Base-by-base conservation (phyloP, 495 filamentous ascomycete genomes). In the Aspergillus asperescens region DNA sequence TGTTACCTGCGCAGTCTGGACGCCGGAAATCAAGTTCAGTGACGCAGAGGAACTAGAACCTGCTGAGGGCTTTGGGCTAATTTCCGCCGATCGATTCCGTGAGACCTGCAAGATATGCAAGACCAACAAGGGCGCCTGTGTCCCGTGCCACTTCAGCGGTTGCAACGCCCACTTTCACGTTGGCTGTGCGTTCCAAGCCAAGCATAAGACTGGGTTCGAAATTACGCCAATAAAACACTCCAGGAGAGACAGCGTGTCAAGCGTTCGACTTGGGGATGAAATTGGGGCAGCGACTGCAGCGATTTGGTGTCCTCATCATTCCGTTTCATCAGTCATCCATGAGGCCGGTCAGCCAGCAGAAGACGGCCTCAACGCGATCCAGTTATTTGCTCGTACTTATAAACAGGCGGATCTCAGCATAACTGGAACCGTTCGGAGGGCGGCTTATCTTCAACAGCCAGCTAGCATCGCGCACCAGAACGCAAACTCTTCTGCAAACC, bases 401-500 rank as follows among this genome's bases (percentile, higher is more conserved):
- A 99, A 97, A 70, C 92, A 97, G 66, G 90, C 92, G 16, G 93
- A 99, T 59, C 77, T 92, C 18, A 80, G 86, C 15, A 69, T 95
- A 48, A 96, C 90, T 7, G 92, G 92, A 18, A 96, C 93, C 15
- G 85, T 90, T 35, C 84, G 93, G 18, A 96, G 95, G 63, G 92
- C 94, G 18, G 83, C 80, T 25, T 76, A 84, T 19, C 72, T 84
- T 32, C 77, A 83, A 42, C 72, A 78, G 29, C 74, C 75, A 5
- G 69, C 74, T 32, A 68, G 69, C 45, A 62, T 58, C 7, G 58
- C 65, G 8, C 64, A 68, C 9, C 67, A 62, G 6, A 50, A 60
- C 52, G 60, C 45, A 19, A 42, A 50, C 9, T 56, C 55, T 18
- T 40, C 53, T 16, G 61, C 45, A 23, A 64, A 67, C 34, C 70